Percentiles rank a stretch among this genome's conserved stretches.
phyloP scores from a whole-genome alignment of 2,329 filamentous ascomycete species.

The Neonectria ditissima region DNA sequence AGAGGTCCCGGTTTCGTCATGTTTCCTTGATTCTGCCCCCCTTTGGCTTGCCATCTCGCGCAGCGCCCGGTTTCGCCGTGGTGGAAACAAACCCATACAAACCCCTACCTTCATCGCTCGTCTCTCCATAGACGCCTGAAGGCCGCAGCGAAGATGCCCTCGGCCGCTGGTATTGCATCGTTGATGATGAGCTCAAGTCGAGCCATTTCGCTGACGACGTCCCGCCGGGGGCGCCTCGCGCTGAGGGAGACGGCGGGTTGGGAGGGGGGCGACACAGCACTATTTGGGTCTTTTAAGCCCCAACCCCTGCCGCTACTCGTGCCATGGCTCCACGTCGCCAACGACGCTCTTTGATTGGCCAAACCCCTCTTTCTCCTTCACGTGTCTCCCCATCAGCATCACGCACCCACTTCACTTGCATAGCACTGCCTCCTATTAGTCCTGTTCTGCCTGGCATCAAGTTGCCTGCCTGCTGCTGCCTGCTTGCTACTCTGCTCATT shows the following conservation, averaged over 20 bases:
- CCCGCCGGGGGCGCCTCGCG: constrained; percentile 31
- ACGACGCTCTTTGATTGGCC: constrained; percentile 40
- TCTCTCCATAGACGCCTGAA: not conserved
- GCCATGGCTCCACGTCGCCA: constrained; percentile 39
- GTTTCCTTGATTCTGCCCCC: constrained; percentile 20
- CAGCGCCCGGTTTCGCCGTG: constrained; percentile 10
- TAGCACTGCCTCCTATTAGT: constrained; percentile 15
- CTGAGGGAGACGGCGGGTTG: constrained; percentile 44
- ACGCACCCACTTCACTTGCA: constrained; percentile 19
- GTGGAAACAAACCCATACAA: constrained; percentile 47
- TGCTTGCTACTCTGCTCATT: not conserved
- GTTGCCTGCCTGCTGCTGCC: not conserved
- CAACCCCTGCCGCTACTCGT: constrained; percentile 42
- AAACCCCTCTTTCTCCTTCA: constrained; percentile 24
- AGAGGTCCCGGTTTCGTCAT: constrained; percentile 53
- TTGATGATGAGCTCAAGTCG: constrained; percentile 15
- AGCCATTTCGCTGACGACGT: constrained; percentile 25
- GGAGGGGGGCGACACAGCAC: constrained; percentile 60
- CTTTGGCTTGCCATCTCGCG: constrained; percentile 13
- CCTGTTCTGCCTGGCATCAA: not conserved
- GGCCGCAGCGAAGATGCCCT: not conserved
- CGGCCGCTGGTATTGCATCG: not conserved
- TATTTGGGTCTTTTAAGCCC: constrained; percentile 69
- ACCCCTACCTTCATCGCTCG: not conserved
- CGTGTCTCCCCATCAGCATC: constrained; percentile 20